Percentiles rank a stretch among this genome's conserved stretches.
These are phyloP conservation scores for Paspalum notatum DNA, from an alignment of 176 grass and related monocot genomes.

Conservation along the genomic window DNA sequence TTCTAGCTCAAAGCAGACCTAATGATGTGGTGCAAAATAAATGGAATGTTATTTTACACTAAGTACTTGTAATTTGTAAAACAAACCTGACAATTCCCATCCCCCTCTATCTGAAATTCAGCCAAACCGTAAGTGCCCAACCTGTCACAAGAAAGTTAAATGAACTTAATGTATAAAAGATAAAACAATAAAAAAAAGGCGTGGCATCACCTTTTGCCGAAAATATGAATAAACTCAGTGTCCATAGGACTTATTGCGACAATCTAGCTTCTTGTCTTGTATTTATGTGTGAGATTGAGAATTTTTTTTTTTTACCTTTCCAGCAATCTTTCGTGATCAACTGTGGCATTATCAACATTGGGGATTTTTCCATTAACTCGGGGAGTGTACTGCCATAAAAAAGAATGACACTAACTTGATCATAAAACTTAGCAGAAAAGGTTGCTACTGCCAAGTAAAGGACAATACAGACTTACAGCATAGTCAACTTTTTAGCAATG, in stretches of 20 bases:
- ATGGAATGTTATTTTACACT: neutral
- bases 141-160: slow-evolving; percentile 52
- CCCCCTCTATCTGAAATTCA: slow-evolving; percentile 93
- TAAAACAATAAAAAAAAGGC: neutral
- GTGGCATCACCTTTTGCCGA: neutral
- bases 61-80: neutral
- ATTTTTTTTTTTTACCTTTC: slow-evolving; percentile 61
- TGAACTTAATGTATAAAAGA: slow-evolving; percentile 23
- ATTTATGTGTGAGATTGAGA: neutral
- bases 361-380: slow-evolving; percentile 92
- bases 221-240: neutral
- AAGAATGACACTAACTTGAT: slow-evolving; percentile 23
- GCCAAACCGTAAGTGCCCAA: slow-evolving; percentile 78
- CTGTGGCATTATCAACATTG: slow-evolving; percentile 79
- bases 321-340: slow-evolving; percentile 82
- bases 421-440: slow-evolving; percentile 21
- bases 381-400: slow-evolving; percentile 72
- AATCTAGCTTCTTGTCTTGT: slow-evolving; percentile 3
- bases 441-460: slow-evolving; percentile 7
- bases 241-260: neutral
- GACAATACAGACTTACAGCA: neutral
- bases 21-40: neutral
- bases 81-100: slow-evolving; percentile 96
- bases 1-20: neutral
- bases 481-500: neutral